These are phyloP conservation scores for Scutellaria minor DNA, from an alignment of 257 asterid species.

Conservation along the genomic window DNA sequence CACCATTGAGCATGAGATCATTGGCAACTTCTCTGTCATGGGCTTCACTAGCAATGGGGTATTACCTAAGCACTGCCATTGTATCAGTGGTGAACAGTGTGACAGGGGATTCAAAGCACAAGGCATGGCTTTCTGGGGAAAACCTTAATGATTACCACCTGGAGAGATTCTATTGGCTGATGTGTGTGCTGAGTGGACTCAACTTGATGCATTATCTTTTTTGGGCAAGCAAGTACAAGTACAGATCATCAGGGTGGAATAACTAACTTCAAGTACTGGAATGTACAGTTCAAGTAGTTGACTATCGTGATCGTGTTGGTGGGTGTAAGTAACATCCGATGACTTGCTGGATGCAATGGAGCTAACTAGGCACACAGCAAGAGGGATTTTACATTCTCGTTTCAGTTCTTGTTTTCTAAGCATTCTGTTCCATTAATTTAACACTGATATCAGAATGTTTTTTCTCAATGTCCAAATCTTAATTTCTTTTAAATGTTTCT, in stretches of 20 bases:
- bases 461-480: not conserved
- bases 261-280: constrained; percentile 1
- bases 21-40: constrained; percentile 84
- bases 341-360: constrained; percentile 42
- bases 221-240: constrained; percentile 81
- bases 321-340: constrained; percentile 42
- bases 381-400: constrained; percentile 26
- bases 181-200: constrained; percentile 74
- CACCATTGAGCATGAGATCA: constrained; percentile 82
- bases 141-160: constrained; percentile 69
- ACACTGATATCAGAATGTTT: constrained; percentile 31
- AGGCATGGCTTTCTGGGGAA: constrained; percentile 70
- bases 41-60: constrained; percentile 90
- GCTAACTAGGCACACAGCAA: constrained; percentile 14
- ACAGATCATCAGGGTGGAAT: constrained; percentile 43
- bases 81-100: constrained; percentile 71
- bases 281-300: not conserved
- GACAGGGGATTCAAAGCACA: constrained; percentile 53
- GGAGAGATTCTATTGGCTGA: constrained; percentile 88
- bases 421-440: constrained; percentile 11
- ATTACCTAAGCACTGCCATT: constrained; percentile 73
- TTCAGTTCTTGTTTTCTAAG: constrained; percentile 33
- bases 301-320: not conserved
- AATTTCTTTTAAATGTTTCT: not conserved
- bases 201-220: constrained; percentile 80